Conservation (phyloP, 2,329 filamentous ascomycete genomes). For the Diaporthe eres region DNA sequence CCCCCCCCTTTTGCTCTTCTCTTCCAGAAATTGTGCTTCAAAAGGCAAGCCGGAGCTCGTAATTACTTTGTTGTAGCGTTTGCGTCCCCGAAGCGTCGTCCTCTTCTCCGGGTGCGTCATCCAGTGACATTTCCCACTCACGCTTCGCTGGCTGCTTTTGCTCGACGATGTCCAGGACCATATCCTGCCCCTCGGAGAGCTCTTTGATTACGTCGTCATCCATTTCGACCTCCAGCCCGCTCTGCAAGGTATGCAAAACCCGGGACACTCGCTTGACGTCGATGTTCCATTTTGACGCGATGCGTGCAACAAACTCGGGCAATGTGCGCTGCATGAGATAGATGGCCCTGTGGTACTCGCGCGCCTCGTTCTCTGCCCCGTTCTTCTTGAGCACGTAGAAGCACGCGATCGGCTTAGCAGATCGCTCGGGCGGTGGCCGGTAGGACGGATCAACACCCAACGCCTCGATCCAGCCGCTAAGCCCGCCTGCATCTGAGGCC, state of each 20-base stretch:
- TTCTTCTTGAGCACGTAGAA: slow-evolving; percentile 81
- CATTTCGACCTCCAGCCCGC: slow-evolving; percentile 85
- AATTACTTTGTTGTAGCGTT: slow-evolving; percentile 51
- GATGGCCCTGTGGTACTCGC: slow-evolving; percentile 84
- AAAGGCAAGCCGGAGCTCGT: slow-evolving; percentile 63
- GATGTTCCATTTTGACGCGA: slow-evolving; percentile 85
- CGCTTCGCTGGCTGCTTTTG: slow-evolving; percentile 60
- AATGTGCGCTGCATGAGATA: slow-evolving; percentile 86
- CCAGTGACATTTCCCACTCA: slow-evolving; percentile 75
- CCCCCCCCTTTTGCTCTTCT: neutral
- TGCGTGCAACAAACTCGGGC: slow-evolving; percentile 78
- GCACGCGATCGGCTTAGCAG: slow-evolving; percentile 83
- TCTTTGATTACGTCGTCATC: slow-evolving; percentile 91
- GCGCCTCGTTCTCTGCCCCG: slow-evolving; percentile 62
- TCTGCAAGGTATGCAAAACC: slow-evolving; percentile 79
- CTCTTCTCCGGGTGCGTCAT: slow-evolving; percentile 55
- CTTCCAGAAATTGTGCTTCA: slow-evolving; percentile 48
- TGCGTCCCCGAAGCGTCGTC: slow-evolving; percentile 52
- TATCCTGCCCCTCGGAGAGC: slow-evolving; percentile 91
- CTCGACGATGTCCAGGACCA: slow-evolving; percentile 79
- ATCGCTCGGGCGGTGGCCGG: slow-evolving; percentile 80
- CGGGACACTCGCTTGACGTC: slow-evolving; percentile 80
- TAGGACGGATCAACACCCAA: slow-evolving; percentile 91
- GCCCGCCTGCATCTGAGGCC: slow-evolving; percentile 72
- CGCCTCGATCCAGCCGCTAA: slow-evolving; percentile 90